phyloP scores from a whole-genome alignment of 257 asterid genomes.

The Fraxinus americana region DNA sequence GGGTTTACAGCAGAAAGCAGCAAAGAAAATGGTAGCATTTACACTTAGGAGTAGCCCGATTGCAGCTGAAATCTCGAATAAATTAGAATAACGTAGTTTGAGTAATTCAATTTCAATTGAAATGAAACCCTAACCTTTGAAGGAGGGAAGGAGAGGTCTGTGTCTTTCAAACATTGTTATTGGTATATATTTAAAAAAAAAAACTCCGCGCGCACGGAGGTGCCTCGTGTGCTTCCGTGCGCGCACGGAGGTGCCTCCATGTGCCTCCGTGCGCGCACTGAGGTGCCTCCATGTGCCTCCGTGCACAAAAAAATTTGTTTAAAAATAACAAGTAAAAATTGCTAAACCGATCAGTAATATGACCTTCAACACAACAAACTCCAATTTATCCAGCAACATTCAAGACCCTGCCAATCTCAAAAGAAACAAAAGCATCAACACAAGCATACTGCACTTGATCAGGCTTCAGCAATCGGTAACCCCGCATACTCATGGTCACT shows the following conservation, averaged over 20 bases:
- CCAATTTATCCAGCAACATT: background rate
- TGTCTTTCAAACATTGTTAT: background rate
- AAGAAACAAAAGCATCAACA: conserved; percentile 29
- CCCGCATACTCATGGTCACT: conserved; percentile 23
- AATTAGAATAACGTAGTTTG: background rate
- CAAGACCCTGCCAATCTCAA: conserved; percentile 15
- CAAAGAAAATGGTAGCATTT: background rate
- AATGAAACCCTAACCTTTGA: background rate
- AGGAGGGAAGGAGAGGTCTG: background rate
- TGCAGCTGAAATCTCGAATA: background rate
- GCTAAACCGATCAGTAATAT: background rate
- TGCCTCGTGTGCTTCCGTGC: too few species aligned
- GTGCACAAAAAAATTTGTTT: too few species aligned
- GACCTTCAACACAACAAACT: background rate
- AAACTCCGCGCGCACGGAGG: too few species aligned
- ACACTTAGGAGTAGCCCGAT: background rate
- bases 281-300: too few species aligned
- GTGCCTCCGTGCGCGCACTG: too few species aligned
- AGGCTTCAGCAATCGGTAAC: background rate
- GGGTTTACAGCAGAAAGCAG: background rate
- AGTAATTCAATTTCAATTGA: background rate
- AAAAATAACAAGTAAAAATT: background rate
- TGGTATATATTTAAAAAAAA: too few species aligned
- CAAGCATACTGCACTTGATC: conserved; percentile 19
- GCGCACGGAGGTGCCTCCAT: too few species aligned